Evolutionary conservation across 805 yeast genomes (phyloP), one percentile per base, ranked within the genome.

Genomic region (Candida gorgasii): DNA sequence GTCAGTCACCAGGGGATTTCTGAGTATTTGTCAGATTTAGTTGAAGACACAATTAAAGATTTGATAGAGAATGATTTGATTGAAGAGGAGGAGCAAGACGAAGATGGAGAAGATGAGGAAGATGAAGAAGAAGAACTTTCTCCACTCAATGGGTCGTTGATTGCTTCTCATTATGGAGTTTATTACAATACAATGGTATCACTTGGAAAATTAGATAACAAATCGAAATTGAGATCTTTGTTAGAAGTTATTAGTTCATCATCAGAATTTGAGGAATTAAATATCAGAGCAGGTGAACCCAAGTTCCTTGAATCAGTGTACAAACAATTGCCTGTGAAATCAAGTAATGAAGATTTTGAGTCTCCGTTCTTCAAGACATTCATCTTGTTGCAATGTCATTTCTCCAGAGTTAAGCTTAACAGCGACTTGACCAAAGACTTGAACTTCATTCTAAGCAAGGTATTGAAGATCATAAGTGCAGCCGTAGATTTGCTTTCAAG

Each of bases 11-110:
- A 75, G 22, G 95, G 95, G 0, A 60, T 92, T 5, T 88, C 95
- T 1, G 90, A 85, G 41, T 88, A 74, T 59, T 64, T 93, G 31
- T 89, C 97, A 0, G 97, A 89, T 36, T 57, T 89, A 9, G 84
- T 92, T 9, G 98, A 93, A 56, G 67, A 64, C 5, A 72, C 87
- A 0, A 55, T 92, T 48, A 72, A 72, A 23, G 95, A 87, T 15
- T 67, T 93, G 33, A 61, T 57, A 3, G 78, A 78, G 1, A 76
- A 81, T 0, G 79, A 79, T 23, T 55, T 90, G 44, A 72, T 93
- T 33, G 89, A 84, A 48, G 61, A 60, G 1, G 72, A 65, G 6
- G 67, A 61, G 8, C 64, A 56, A 2, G 68, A 59, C 1, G 69
- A 58, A 3, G 71, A 64, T 1, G 73, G 65, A 4, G 67, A 61